Evolutionary conservation across 306 rosid genomes (phyloP).

Genomic region (Calophaca sinica): DNA sequence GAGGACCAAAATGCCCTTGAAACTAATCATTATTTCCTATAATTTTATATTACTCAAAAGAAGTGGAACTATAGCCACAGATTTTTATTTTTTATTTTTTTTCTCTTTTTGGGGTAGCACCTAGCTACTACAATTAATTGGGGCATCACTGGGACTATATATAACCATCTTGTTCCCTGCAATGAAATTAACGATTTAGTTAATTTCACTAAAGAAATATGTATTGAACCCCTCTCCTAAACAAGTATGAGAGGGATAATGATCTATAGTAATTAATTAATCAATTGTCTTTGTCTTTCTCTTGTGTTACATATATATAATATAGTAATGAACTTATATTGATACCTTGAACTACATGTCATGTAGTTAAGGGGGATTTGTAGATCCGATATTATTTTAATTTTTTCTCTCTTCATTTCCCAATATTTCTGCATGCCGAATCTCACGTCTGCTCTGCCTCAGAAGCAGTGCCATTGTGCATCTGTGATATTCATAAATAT

Average conservation of each 20-base stretch:
- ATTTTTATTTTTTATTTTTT: too few relatives aligned
- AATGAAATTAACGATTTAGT: background rate
- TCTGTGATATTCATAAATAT: too few relatives aligned
- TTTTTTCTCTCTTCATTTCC: too few relatives aligned
- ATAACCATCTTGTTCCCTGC: too few relatives aligned
- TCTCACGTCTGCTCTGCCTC: too few relatives aligned
- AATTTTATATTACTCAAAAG: conserved; percentile 20
- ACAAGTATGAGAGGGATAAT: conserved; percentile 4
- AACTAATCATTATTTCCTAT: background rate
- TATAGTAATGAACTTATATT: too few relatives aligned
- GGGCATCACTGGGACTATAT: background rate
- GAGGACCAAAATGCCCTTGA: conserved; percentile 75
- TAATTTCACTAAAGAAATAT: conserved; percentile 4
- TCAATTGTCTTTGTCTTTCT: background rate
- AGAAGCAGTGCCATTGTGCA: too few relatives aligned
- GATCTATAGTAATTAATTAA: background rate
- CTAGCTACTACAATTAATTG: background rate
- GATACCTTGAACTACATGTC: too few relatives aligned
- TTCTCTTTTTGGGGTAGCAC: background rate
- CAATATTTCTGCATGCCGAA: too few relatives aligned
- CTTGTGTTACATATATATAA: background rate
- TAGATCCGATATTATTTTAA: too few relatives aligned
- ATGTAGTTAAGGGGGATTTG: too few relatives aligned
- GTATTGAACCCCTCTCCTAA: conserved; percentile 1
- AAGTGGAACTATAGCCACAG: conserved; percentile 37